These are phyloP conservation scores for Camellia oleifera DNA, from an alignment of 179 eudicot genomes.

Conservation along the genomic window DNA sequence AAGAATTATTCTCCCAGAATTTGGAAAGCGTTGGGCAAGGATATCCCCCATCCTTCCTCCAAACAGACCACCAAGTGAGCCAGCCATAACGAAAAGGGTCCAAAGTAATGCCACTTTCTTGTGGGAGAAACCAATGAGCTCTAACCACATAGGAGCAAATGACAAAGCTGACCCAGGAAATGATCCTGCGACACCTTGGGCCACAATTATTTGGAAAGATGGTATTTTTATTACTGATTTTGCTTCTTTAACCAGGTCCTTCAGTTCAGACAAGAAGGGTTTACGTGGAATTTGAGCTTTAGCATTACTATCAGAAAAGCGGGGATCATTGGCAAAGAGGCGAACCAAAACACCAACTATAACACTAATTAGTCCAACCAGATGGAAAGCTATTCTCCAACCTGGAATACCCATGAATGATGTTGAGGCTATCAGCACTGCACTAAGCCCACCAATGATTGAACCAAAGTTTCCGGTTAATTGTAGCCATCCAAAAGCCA, in stretches of 20 bases:
- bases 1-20: constrained; percentile 66
- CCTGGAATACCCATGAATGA: constrained; percentile 70
- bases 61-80: constrained; percentile 60
- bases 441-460: constrained; percentile 53
- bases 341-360: constrained; percentile 60
- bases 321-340: constrained; percentile 72
- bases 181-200: constrained; percentile 76
- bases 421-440: constrained; percentile 59
- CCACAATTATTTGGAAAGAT: constrained; percentile 65
- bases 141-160: constrained; percentile 81
- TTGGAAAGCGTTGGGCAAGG: constrained; percentile 50
- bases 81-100: constrained; percentile 49
- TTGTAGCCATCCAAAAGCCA: constrained; percentile 83
- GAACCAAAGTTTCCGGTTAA: constrained; percentile 67
- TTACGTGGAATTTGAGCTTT: constrained; percentile 18
- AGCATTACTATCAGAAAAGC: constrained; percentile 24
- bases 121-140: constrained; percentile 85
- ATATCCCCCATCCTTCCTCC: constrained; percentile 79
- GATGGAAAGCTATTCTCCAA: constrained; percentile 82
- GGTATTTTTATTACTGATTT: constrained; percentile 58
- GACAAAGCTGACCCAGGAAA: constrained; percentile 78
- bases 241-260: constrained; percentile 52
- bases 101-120: constrained; percentile 55
- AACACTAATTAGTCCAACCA: constrained; percentile 63
- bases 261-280: constrained; percentile 38